These are phyloP conservation scores for Alternaria panax DNA, from an alignment of 2,329 filamentous ascomycete species.

Conservation along the genomic window DNA sequence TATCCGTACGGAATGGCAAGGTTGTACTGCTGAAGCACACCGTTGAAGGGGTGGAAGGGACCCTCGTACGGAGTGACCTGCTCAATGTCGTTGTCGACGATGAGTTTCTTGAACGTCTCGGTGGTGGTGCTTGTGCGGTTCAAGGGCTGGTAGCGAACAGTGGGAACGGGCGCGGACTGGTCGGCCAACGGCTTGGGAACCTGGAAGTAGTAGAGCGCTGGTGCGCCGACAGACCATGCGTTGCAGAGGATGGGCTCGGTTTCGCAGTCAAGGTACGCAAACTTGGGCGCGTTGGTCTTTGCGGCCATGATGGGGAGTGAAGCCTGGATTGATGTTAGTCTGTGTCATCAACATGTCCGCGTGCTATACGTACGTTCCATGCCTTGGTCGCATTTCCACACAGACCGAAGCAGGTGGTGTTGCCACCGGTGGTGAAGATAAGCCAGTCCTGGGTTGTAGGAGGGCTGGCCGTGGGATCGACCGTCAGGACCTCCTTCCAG, in stretches of 20 bases:
- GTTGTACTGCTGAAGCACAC: slow-evolving; percentile 68
- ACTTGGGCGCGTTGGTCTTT: slow-evolving; percentile 68
- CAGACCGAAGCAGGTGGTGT: slow-evolving; percentile 78
- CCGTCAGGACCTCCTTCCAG: slow-evolving; percentile 73
- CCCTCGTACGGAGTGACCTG: slow-evolving; percentile 65
- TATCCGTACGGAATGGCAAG: slow-evolving; percentile 72
- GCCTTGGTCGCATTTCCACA: slow-evolving; percentile 71
- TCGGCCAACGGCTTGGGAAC: slow-evolving; percentile 67
- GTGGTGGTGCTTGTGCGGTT: slow-evolving; percentile 74
- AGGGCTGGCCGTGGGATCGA: slow-evolving; percentile 63
- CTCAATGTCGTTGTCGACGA: slow-evolving; percentile 66
- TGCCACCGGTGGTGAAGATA: slow-evolving; percentile 75
- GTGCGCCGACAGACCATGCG: slow-evolving; percentile 71
- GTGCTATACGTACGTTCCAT: slow-evolving; percentile 55
- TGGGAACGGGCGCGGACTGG: slow-evolving; percentile 68
- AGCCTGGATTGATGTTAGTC: slow-evolving; percentile 54
- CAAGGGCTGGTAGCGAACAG: slow-evolving; percentile 70
- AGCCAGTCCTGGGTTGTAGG: slow-evolving; percentile 76
- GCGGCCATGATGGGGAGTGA: slow-evolving; percentile 69
- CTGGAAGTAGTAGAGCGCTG: slow-evolving; percentile 70
- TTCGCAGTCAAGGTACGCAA: slow-evolving; percentile 77
- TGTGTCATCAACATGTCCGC: background rate
- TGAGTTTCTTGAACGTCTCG: slow-evolving; percentile 68
- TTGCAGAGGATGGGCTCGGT: slow-evolving; percentile 77
- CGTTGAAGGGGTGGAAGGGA: slow-evolving; percentile 79